Evolutionary conservation across 2,329 filamentous ascomycete genomes (phyloP).

Genomic region (Ascochyta koolunga): DNA sequence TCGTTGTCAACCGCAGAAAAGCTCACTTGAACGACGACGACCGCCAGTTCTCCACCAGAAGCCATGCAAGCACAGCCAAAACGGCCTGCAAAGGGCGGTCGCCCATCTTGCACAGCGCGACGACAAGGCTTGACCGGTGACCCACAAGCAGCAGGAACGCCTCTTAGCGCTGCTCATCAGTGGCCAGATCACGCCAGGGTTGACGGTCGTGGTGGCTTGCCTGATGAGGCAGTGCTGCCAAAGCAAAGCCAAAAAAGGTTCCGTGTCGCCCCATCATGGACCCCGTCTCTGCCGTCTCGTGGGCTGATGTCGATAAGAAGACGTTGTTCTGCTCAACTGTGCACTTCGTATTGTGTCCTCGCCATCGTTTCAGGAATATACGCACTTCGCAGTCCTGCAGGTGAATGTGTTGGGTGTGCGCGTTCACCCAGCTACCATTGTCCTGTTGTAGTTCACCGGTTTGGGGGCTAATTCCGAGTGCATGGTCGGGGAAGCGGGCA

Average conservation of each 20-base stretch:
- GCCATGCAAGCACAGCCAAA: slow-evolving; percentile 10
- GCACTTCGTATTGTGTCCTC: background rate
- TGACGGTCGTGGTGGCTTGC: slow-evolving; percentile 14
- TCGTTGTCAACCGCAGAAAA: slow-evolving; percentile 4
- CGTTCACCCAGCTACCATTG: slow-evolving; percentile 2
- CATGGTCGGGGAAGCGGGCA: background rate
- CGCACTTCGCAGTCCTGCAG: slow-evolving; percentile 10
- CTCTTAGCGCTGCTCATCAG: slow-evolving; percentile 20
- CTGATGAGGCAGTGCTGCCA: slow-evolving; percentile 27
- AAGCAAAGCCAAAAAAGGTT: slow-evolving; percentile 1
- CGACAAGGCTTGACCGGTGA: slow-evolving; percentile 26
- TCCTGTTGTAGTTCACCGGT: slow-evolving; percentile 18
- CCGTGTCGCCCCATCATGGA: slow-evolving; percentile 6
- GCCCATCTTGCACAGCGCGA: slow-evolving; percentile 7
- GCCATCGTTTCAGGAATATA: slow-evolving; percentile 2
- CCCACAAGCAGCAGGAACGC: slow-evolving; percentile 29
- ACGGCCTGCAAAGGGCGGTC: slow-evolving; percentile 22
- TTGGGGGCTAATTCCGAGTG: slow-evolving; percentile 12
- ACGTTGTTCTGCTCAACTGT: slow-evolving; percentile 3
- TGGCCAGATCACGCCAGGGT: slow-evolving; percentile 19
- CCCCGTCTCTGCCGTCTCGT: slow-evolving; percentile 1
- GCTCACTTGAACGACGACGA: background rate
- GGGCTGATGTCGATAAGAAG: slow-evolving; percentile 11
- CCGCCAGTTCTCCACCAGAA: slow-evolving; percentile 19
- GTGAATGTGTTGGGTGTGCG: slow-evolving; percentile 8